Evolutionary conservation across 1,139 yeast genomes (phyloP), one percentile per base, ranked within the genome.

Genomic region (Pichia inconspicua): DNA sequence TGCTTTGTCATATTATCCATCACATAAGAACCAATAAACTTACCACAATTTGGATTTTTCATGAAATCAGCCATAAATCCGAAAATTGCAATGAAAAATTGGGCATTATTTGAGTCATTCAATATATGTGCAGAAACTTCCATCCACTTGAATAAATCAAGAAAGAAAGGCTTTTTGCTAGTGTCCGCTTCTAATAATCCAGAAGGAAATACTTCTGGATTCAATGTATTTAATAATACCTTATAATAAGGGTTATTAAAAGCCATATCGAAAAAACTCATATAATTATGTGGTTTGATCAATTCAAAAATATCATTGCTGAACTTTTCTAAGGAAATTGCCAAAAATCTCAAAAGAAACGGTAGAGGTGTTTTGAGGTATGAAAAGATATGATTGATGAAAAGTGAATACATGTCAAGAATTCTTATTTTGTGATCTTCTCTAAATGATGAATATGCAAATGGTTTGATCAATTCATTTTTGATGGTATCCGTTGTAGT

Each of bases 301-400:
- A 64, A 56, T 1, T 60, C 57, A 88, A 90, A 84, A 51, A 80
- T 76, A 2, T 66, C 64, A 0, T 58, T 22, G 9, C 69, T 71
- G 25, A 77, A 66, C 42, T 66, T 66, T 2, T 52, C 48, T 30
- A 82, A 61, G 2, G 80, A 62, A 19, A 69, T 52, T 9, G 68
- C 58, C 35, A 83, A 68, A 2, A 76, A 74, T 46, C 74, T 64
- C 30, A 84, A 64, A 6, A 82, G 62, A 25, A 70, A 63, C 0
- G 84, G 86, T 25, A 84, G 62, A 0, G 90, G 82, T 22, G 66
- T 66, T 41, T 72, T 66, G n/a, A 75, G 64, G 40, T 65, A 66
- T 0, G 84, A 72, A 73, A 74, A 71, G 48, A 75, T 64, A 60
- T 70, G 78, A 54, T 74, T 78, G 55, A 68, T 69, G 49, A 74